These are phyloP conservation scores for Isatis tinctoria DNA, from an alignment of 345 rosid genomes.

Conservation along the genomic window DNA sequence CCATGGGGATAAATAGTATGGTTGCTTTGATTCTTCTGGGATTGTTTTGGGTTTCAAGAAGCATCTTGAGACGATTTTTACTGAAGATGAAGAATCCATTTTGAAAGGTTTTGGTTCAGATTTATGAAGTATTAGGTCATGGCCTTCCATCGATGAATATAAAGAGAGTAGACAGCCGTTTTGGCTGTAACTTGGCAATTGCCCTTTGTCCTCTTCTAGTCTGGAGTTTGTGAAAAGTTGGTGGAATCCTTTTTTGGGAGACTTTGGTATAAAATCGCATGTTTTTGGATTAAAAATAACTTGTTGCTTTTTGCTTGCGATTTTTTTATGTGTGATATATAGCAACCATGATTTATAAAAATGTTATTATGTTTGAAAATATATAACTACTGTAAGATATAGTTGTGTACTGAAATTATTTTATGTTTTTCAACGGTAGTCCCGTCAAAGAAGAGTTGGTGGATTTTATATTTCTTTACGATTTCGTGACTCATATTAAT, in stretches of 20 bases:
- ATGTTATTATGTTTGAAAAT: no score
- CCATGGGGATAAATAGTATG: constrained; percentile 58
- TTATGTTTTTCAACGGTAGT: no score
- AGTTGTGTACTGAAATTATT: no score
- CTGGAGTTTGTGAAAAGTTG: neutral
- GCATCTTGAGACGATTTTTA: constrained; percentile 11
- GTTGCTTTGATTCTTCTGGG: constrained; percentile 40
- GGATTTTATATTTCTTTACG: no score
- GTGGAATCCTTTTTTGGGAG: neutral
- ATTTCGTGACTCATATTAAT: no score
- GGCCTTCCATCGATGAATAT: neutral
- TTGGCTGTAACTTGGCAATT: neutral
- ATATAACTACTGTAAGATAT: no score
- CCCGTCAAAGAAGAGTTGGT: no score
- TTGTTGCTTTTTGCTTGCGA: no score
- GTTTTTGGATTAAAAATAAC: no score
- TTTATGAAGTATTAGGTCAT: neutral
- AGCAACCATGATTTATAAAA: no score
- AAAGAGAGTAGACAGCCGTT: neutral
- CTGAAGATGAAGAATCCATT: constrained; percentile 25
- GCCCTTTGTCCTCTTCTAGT: neutral
- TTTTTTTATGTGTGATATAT: no score
- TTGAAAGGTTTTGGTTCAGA: neutral
- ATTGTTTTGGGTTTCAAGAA: constrained; percentile 37
- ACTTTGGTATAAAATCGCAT: neutral